Conservation (phyloP, 2,329 filamentous ascomycete species). For the Diaporthe sp. region DNA sequence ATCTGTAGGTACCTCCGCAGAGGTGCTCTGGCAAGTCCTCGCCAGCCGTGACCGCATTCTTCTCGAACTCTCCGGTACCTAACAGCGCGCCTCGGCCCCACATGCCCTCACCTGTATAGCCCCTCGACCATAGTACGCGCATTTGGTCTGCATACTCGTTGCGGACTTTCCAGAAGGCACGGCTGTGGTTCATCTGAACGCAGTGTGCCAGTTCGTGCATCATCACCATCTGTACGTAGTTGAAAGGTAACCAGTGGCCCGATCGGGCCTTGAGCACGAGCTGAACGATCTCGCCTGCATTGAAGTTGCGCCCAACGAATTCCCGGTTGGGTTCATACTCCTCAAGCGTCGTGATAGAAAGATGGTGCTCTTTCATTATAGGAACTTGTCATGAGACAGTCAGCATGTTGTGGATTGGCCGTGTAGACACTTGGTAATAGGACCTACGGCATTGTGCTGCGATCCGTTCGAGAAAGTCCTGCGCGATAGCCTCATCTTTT, state of each 20-base stretch:
- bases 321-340: conserved; percentile 85
- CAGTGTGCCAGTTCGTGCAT: conserved; percentile 92
- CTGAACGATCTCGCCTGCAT: conserved; percentile 88
- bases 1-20: conserved; percentile 84
- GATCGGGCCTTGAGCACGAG: conserved; percentile 80
- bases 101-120: conserved; percentile 84
- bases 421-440: conserved; percentile 42
- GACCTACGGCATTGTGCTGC: conserved; percentile 80
- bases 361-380: conserved; percentile 75
- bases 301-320: conserved; percentile 92
- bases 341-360: conserved; percentile 79
- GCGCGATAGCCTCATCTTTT: conserved; percentile 70
- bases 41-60: conserved; percentile 62
- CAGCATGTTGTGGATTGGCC: background rate
- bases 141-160: conserved; percentile 80
- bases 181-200: conserved; percentile 91
- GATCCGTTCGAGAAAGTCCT: conserved; percentile 80
- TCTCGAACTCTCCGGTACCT: conserved; percentile 70
- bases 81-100: conserved; percentile 81
- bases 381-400: conserved; percentile 61
- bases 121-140: conserved; percentile 75
- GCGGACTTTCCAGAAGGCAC: conserved; percentile 83
- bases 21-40: conserved; percentile 77
- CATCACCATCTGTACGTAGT: conserved; percentile 94
- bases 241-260: conserved; percentile 82